Evolutionary conservation across 805 yeast species (phyloP).

Genomic region (Candida insectorum): DNA sequence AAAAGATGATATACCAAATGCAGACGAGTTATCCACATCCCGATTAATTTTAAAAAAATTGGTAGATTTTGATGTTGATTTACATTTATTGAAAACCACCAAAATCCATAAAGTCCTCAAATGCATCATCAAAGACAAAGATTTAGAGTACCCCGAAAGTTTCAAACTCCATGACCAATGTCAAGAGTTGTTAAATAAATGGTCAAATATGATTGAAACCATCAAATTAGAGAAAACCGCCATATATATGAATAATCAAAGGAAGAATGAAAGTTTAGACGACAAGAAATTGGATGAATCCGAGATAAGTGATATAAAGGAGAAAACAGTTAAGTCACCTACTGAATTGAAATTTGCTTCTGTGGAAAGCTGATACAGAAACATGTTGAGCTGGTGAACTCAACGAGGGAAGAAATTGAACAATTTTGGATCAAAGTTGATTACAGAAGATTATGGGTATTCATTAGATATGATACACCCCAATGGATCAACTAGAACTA

Average conservation of each 20-base stretch:
- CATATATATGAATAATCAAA: conserved; percentile 3
- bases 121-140: conserved; percentile 40
- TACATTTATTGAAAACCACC: conserved; percentile 39
- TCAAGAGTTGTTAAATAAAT: conserved; percentile 35
- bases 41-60: conserved; percentile 38
- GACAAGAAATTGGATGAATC: conserved; percentile 18
- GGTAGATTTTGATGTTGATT: conserved; percentile 39
- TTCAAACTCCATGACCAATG: conserved; percentile 46
- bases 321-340: conserved; percentile 5
- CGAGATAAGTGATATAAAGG: conserved; percentile 20
- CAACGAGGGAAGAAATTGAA: background rate
- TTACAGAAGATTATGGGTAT: background rate
- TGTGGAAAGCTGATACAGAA: conserved; percentile 5
- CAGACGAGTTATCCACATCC: conserved; percentile 41
- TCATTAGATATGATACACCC: no score
- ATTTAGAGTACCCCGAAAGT: conserved; percentile 40
- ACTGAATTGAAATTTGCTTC: conserved; percentile 6
- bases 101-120: conserved; percentile 52
- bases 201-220: conserved; percentile 37
- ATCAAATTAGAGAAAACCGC: conserved; percentile 30
- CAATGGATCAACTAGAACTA: no score
- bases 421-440: background rate
- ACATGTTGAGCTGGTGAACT: no score
- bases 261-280: conserved; percentile 1
- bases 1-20: conserved; percentile 37